Conservation (phyloP, 75 land plant species). For the Ceratopteris richardii region DNA sequence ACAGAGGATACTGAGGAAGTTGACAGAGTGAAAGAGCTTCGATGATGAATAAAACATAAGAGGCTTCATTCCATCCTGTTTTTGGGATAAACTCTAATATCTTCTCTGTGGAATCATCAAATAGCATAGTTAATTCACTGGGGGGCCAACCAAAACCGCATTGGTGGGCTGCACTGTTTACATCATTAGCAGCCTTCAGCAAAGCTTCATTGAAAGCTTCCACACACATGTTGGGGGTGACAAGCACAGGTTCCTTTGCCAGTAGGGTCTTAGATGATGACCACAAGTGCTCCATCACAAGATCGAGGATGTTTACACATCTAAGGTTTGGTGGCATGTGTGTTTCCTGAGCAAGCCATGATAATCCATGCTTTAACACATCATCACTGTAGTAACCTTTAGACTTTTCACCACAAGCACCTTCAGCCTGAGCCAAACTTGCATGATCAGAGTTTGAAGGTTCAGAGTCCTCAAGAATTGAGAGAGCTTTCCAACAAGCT, state of each 20-base stretch:
- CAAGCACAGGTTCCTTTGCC: constrained; percentile 22
- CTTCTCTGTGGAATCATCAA: constrained; percentile 20
- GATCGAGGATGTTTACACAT: constrained; percentile 36
- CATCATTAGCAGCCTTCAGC: constrained; percentile 34
- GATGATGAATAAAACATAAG: constrained; percentile 30
- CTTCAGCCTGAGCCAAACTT: background rate
- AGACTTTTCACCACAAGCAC: background rate
- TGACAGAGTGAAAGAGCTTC: constrained; percentile 32
- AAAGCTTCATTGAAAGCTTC: constrained; percentile 63
- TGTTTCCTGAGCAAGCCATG: constrained; percentile 67
- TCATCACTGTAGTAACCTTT: constrained; percentile 54
- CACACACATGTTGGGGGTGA: constrained; percentile 49
- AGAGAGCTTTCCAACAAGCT: constrained; percentile 31
- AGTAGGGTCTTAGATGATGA: constrained; percentile 29
- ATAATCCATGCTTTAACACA: constrained; percentile 46
- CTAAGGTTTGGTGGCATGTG: constrained; percentile 51
- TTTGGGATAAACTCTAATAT: constrained; percentile 29
- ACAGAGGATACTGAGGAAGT: constrained; percentile 36
- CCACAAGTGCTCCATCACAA: constrained; percentile 40
- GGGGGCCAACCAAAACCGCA: constrained; percentile 62
- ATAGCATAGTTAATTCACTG: constrained; percentile 40
- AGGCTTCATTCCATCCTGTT: constrained; percentile 56
- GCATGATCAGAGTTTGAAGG: background rate
- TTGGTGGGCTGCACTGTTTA: constrained; percentile 38
- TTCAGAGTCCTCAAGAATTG: constrained; percentile 15